phyloP scores from a whole-genome alignment of 257 asterid species.

The Datura wrightii region DNA sequence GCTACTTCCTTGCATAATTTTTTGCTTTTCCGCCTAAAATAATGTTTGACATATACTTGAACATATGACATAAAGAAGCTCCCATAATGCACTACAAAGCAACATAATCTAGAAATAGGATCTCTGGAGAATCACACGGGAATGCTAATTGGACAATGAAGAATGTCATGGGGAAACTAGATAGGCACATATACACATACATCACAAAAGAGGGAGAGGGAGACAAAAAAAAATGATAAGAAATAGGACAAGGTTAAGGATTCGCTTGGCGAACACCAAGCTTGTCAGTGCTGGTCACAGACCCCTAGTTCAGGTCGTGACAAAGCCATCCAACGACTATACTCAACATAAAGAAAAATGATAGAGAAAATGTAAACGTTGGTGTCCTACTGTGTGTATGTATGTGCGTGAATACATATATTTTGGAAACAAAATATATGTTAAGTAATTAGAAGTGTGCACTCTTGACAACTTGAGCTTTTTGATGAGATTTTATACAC shows the following conservation, averaged over 20 bases:
- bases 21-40: constrained; percentile 83
- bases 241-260: background rate
- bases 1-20: constrained; percentile 67
- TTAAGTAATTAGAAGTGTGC: background rate
- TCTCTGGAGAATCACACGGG: background rate
- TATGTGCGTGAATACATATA: background rate
- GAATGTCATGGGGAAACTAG: constrained; percentile 14
- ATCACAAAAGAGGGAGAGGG: background rate
- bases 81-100: constrained; percentile 12
- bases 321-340: background rate
- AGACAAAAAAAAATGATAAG: background rate
- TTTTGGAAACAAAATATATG: background rate
- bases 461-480: background rate
- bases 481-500: background rate
- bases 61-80: constrained; percentile 5
- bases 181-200: background rate
- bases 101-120: constrained; percentile 25
- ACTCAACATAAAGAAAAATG: background rate
- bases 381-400: background rate
- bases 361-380: background rate
- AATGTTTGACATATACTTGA: background rate
- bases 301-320: background rate
- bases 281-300: background rate
- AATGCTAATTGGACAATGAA: constrained; percentile 24
- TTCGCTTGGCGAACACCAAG: background rate